phyloP scores from a whole-genome alignment of 2,329 filamentous ascomycete species.

The Pseudocercospora crystallina region DNA sequence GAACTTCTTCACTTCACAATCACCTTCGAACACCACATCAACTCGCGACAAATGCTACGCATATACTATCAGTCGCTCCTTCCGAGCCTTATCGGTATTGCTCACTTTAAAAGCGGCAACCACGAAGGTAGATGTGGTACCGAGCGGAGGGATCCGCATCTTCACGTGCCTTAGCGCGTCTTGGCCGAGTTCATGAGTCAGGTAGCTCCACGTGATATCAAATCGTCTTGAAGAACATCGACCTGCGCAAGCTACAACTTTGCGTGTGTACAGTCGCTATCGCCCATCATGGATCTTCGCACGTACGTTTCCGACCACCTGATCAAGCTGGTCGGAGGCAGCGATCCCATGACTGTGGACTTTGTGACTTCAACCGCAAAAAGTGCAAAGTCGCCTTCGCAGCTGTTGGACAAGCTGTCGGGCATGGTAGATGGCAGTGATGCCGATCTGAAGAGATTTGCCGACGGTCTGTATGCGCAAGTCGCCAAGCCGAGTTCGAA shows the following conservation, averaged over 20 bases:
- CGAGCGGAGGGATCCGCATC: no score
- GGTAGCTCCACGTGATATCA: neutral
- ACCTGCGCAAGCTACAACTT: no score
- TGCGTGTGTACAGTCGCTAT: no score
- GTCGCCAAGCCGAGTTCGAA: slow-evolving; percentile 31
- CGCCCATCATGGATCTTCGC: slow-evolving; percentile 33
- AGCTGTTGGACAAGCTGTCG: slow-evolving; percentile 53
- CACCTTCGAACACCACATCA: no score
- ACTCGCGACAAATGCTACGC: no score
- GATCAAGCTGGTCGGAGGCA: slow-evolving; percentile 55
- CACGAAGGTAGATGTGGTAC: no score
- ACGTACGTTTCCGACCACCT: slow-evolving; percentile 50
- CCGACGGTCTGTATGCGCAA: slow-evolving; percentile 46
- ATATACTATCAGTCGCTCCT: no score
- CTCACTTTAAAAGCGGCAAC: no score
- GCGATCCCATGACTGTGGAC: slow-evolving; percentile 57
- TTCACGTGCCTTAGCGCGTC: no score
- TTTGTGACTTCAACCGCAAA: slow-evolving; percentile 57
- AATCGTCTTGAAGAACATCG: no score
- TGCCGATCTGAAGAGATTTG: slow-evolving; percentile 49
- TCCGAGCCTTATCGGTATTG: no score
- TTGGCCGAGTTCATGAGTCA: neutral
- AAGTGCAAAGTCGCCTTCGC: slow-evolving; percentile 48
- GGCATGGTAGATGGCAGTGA: slow-evolving; percentile 53
- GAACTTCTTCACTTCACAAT: no score